A percentile compares a stretch with the other conserved stretches of the same genome.
Conservation (phyloP, 257 asterid genomes). For the Lycium barbarum region DNA sequence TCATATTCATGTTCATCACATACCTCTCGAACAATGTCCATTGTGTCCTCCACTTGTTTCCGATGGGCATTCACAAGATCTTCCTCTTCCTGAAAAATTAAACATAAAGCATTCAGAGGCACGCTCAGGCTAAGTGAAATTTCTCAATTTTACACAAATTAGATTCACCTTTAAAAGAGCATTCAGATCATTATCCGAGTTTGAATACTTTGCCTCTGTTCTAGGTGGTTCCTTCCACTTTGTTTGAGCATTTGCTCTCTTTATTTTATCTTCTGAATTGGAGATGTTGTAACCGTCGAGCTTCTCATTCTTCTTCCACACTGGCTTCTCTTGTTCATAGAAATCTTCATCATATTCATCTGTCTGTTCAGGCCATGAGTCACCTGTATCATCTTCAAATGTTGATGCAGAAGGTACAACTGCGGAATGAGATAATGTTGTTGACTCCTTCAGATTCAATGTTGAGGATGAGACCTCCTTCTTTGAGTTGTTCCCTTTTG, state of each 20-base stretch:
- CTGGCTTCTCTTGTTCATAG: slow-evolving; percentile 76
- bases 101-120: background rate
- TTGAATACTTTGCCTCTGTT: slow-evolving; percentile 58
- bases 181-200: slow-evolving; percentile 65
- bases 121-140: slow-evolving; percentile 3
- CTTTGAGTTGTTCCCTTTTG: slow-evolving; percentile 80
- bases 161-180: slow-evolving; percentile 72
- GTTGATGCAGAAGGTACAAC: slow-evolving; percentile 57
- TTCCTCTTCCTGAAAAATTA: slow-evolving; percentile 75
- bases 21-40: slow-evolving; percentile 84
- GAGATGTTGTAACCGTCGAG: slow-evolving; percentile 54
- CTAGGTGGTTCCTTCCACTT: slow-evolving; percentile 83
- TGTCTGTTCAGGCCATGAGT: slow-evolving; percentile 87
- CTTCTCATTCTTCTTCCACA: slow-evolving; percentile 63
- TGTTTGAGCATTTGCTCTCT: slow-evolving; percentile 64
- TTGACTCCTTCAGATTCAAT: slow-evolving; percentile 76
- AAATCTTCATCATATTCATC: slow-evolving; percentile 85
- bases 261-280: slow-evolving; percentile 63
- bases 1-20: slow-evolving; percentile 29
- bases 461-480: slow-evolving; percentile 75
- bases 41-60: slow-evolving; percentile 60
- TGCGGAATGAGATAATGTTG: slow-evolving; percentile 61
- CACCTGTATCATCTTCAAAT: slow-evolving; percentile 80
- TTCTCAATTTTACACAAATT: slow-evolving; percentile 17
- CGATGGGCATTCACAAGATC: slow-evolving; percentile 59